These are phyloP conservation scores for Silene uniflora DNA, from an alignment of 148 eudicot species.

Conservation along the genomic window DNA sequence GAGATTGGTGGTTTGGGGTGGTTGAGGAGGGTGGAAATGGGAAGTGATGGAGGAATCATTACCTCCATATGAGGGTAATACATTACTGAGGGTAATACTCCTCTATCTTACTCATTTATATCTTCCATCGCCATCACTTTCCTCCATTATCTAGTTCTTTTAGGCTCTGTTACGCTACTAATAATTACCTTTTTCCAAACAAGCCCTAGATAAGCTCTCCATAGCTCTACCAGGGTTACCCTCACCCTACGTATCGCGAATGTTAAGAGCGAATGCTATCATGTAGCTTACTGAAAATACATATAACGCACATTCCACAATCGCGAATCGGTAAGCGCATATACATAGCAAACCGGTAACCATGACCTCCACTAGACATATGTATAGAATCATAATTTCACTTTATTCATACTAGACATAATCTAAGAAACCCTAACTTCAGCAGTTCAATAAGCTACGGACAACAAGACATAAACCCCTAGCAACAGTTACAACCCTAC, in stretches of 20 bases:
- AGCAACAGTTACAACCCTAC: not conserved
- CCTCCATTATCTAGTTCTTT: no score
- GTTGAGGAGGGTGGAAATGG: not conserved
- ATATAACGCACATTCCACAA: not conserved
- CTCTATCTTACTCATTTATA: no score
- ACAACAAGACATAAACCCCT: not conserved
- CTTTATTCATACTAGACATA: not conserved
- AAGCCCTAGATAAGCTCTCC: not conserved
- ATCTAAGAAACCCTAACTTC: slow-evolving; percentile 1
- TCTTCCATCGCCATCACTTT: no score
- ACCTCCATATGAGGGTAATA: no score
- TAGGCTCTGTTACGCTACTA: no score
- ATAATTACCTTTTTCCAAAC: not conserved
- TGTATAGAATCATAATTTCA: not conserved
- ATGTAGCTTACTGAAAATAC: no score
- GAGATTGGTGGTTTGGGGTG: no score
- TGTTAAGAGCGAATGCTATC: no score
- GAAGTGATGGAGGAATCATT: not conserved
- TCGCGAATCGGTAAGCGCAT: not conserved
- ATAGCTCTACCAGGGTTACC: not conserved
- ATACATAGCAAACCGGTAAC: no score
- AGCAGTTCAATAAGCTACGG: not conserved
- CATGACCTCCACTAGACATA: not conserved
- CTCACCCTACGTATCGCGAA: no score
- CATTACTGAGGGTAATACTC: no score